Evolutionary conservation across 2,329 filamentous ascomycete species (phyloP), one percentile per base, ranked within the genome.

Genomic region (Claviceps digitariae): DNA sequence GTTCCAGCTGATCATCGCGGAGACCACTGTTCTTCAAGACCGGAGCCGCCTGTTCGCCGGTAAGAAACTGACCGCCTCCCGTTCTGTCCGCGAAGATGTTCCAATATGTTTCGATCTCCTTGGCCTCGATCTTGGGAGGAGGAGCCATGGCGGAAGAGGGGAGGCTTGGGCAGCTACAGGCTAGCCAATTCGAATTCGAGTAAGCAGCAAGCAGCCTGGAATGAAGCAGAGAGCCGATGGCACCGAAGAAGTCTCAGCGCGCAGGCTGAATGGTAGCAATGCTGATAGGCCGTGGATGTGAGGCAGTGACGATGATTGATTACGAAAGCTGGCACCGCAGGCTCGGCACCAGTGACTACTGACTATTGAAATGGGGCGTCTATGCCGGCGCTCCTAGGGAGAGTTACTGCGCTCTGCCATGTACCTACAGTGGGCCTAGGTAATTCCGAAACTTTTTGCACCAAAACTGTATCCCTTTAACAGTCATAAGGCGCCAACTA

Each of bases 1-100:
- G 81, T 73, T 97, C 93, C n/a, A 98, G 83, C 72, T 98, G 91
- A 64, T 78, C 77, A 63, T 82, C 79, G 53, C 76, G 75, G 57
- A 82, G 68, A 13, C 79, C 79, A 59, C 78, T 81, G 70, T 82
- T 82, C 69, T 82, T 82, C 52, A 82, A 73, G 44, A 82, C 76
- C 13, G 79, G 79, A 49, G 78, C 79, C 25, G 79, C 79, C 62
- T 79, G 76, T 63, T 82, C 79, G 64, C 79, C 79, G 8, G 78
- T 82, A 29, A 82, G 68, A 60, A 71, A 81, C 66, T 81, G 74
- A 57, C 75, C 76, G 59, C 78, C 79, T 63, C 79, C 79, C 48
- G 79, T 82, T 57, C 78, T 70, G 36, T 77, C 70, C 52, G 76
- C 69, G 65, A 82, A 82, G 67, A 82, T 82, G 65, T 81, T 81